Evolutionary conservation across 2,329 filamentous ascomycete species (phyloP).

Genomic region (Clonostachys sp.): DNA sequence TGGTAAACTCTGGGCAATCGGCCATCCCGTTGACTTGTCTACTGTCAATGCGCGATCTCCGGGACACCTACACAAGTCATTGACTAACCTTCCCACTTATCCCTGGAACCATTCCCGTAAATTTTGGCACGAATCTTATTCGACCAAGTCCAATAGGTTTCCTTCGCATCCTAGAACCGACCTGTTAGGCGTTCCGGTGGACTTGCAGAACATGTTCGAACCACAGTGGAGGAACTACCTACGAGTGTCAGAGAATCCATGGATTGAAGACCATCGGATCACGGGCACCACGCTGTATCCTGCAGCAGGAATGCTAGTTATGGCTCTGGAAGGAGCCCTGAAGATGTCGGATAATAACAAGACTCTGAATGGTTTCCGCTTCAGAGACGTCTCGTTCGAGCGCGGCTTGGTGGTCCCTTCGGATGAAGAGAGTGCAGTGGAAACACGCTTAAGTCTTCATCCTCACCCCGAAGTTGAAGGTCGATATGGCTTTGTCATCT

Average conservation of each 20-base stretch:
- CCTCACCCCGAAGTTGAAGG: neutral
- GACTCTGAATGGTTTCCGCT: neutral
- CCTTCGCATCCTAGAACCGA: slow-evolving; percentile 26
- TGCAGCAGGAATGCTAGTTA: slow-evolving; percentile 4
- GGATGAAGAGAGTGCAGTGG: slow-evolving; percentile 2
- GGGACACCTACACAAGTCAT: slow-evolving; percentile 2
- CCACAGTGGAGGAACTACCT: slow-evolving; percentile 15
- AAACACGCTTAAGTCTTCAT: slow-evolving; percentile 3
- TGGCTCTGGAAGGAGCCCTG: slow-evolving; percentile 19
- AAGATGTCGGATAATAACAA: slow-evolving; percentile 3
- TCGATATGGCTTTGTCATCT: slow-evolving; percentile 6
- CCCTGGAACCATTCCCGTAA: slow-evolving; percentile 26
- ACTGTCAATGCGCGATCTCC: slow-evolving; percentile 1
- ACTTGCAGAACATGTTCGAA: slow-evolving; percentile 9
- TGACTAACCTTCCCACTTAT: slow-evolving; percentile 25
- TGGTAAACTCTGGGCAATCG: slow-evolving; percentile 1
- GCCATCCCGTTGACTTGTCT: neutral
- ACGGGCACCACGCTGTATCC: slow-evolving; percentile 26
- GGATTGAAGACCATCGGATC: slow-evolving; percentile 29
- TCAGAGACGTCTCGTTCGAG: slow-evolving; percentile 3
- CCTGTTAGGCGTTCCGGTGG: slow-evolving; percentile 16
- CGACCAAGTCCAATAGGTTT: slow-evolving; percentile 19
- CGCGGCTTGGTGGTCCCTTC: slow-evolving; percentile 6
- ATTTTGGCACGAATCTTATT: slow-evolving; percentile 23
- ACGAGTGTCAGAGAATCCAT: slow-evolving; percentile 14